Conservation (phyloP, 2,329 filamentous ascomycete species). For the Aspergillus hiratsukae region DNA sequence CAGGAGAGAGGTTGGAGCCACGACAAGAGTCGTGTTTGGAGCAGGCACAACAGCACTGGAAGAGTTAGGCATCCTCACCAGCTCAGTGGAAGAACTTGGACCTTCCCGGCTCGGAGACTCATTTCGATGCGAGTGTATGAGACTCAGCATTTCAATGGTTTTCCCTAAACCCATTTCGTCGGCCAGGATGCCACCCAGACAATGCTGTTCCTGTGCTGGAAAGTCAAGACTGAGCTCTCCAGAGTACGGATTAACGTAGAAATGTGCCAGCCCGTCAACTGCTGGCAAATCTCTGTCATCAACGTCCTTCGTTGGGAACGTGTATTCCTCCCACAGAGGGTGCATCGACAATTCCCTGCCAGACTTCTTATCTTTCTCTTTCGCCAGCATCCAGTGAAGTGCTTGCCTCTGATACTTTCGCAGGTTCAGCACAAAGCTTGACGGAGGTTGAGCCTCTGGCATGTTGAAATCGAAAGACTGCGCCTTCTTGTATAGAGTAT, state of each 20-base stretch:
- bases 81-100: constrained; percentile 50
- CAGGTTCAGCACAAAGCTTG: constrained; percentile 75
- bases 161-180: constrained; percentile 98
- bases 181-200: constrained; percentile 84
- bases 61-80: constrained; percentile 59
- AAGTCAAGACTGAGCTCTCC: constrained; percentile 90
- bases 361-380: constrained; percentile 75
- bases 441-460: constrained; percentile 75
- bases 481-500: constrained; percentile 89
- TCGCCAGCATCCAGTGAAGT: constrained; percentile 91
- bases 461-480: constrained; percentile 96
- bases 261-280: constrained; percentile 64
- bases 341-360: constrained; percentile 81
- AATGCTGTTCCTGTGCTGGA: constrained; percentile 89
- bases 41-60: constrained; percentile 60
- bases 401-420: constrained; percentile 95
- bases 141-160: constrained; percentile 95
- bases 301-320: constrained; percentile 81
- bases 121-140: constrained; percentile 78
- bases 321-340: constrained; percentile 93
- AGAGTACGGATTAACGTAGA: constrained; percentile 97
- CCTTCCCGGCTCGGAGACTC: constrained; percentile 38
- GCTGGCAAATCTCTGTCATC: constrained; percentile 70
- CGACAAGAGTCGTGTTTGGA: constrained; percentile 84
- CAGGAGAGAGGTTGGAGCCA: constrained; percentile 96